Percentiles rank a stretch among this genome's conserved stretches.
These are phyloP conservation scores for Emericellopsis cladophorae DNA, from an alignment of 2,329 filamentous ascomycete species.

Conservation along the genomic window DNA sequence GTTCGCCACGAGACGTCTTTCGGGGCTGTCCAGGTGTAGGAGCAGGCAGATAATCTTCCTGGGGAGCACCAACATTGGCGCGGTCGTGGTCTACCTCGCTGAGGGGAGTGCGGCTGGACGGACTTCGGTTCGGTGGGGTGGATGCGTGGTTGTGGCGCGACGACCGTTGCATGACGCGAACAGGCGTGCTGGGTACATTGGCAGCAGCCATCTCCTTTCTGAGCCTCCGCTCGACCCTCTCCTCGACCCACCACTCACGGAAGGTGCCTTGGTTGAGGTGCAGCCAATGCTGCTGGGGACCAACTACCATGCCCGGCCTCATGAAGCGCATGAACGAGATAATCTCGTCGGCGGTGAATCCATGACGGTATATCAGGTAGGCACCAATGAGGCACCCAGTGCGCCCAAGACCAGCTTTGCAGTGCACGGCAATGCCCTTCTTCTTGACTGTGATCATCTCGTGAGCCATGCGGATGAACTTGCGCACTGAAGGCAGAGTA, in stretches of 20 bases:
- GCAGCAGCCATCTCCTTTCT: constrained; percentile 43
- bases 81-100: constrained; percentile 83
- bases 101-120: constrained; percentile 70
- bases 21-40: constrained; percentile 92
- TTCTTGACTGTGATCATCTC: constrained; percentile 86
- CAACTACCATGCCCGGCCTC: constrained; percentile 97
- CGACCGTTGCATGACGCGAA: constrained; percentile 47
- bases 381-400: constrained; percentile 95
- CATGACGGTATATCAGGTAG: constrained; percentile 93
- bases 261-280: constrained; percentile 94
- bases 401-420: constrained; percentile 90
- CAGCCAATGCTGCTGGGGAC: constrained; percentile 96
- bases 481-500: constrained; percentile 73
- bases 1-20: constrained; percentile 70
- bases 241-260: constrained; percentile 97
- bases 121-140: constrained; percentile 72
- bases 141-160: constrained; percentile 57
- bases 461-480: constrained; percentile 90
- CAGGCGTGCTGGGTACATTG: constrained; percentile 43
- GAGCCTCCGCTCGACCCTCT: constrained; percentile 61
- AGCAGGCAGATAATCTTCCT: constrained; percentile 86
- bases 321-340: constrained; percentile 99
- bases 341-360: constrained; percentile 93
- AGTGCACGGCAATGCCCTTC: constrained; percentile 93
- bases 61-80: constrained; percentile 52